These are phyloP conservation scores for Pulveroboletus sp. DNA, from an alignment of 768 basidiomycete species.

Conservation along the genomic window DNA sequence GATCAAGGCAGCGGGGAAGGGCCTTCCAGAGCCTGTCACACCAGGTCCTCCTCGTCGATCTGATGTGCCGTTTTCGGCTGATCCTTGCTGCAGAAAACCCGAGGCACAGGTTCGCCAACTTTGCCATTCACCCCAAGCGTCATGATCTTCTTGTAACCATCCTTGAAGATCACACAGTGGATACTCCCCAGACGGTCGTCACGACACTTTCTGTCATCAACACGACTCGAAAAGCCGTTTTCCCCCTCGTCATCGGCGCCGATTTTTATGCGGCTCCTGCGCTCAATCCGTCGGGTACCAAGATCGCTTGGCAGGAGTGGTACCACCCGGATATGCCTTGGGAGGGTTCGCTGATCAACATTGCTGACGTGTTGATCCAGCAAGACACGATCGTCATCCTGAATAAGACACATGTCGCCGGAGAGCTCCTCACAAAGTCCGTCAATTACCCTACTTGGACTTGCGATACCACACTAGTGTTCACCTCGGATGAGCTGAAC, in stretches of 20 bases:
- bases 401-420: slow-evolving; percentile 47
- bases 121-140: slow-evolving; percentile 53
- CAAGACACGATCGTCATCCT: slow-evolving; percentile 32
- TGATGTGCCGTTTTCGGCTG: not conserved
- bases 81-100: slow-evolving; percentile 10
- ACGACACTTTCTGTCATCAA: slow-evolving; percentile 61
- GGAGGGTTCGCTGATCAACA: slow-evolving; percentile 57
- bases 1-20: slow-evolving; percentile 24
- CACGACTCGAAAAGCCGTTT: slow-evolving; percentile 40
- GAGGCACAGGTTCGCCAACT: slow-evolving; percentile 59
- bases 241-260: slow-evolving; percentile 50
- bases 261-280: slow-evolving; percentile 69
- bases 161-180: slow-evolving; percentile 67
- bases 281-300: slow-evolving; percentile 59
- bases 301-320: slow-evolving; percentile 66
- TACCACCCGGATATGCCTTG: slow-evolving; percentile 71
- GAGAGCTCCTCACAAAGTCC: slow-evolving; percentile 47
- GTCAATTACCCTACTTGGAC: slow-evolving; percentile 63
- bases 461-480: slow-evolving; percentile 53
- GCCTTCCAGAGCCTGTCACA: slow-evolving; percentile 48
- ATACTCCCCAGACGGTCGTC: slow-evolving; percentile 33
- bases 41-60: slow-evolving; percentile 46
- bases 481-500: slow-evolving; percentile 55
- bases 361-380: slow-evolving; percentile 44
- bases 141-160: slow-evolving; percentile 57